phyloP scores from a whole-genome alignment of 176 grass and related monocot species.

The Oryza rufipogon region DNA sequence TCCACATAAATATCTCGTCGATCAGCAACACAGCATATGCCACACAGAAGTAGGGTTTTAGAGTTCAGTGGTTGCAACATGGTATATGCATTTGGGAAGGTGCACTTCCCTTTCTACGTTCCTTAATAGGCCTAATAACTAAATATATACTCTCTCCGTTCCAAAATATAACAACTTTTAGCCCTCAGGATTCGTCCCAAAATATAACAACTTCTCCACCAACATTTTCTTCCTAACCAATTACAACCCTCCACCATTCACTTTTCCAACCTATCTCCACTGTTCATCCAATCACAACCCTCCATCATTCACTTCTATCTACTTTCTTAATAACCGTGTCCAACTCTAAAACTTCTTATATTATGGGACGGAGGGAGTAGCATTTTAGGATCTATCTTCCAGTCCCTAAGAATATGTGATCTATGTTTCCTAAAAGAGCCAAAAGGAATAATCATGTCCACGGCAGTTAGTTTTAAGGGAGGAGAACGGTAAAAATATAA shows the following conservation, averaged over 20 bases:
- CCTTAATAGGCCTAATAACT: neutral
- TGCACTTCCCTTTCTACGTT: neutral
- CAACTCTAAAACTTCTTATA: neutral
- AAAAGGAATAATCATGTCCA: neutral
- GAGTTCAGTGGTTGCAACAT: neutral
- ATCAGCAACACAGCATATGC: neutral
- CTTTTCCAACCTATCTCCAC: no score
- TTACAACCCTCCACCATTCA: no score
- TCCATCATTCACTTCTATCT: no score
- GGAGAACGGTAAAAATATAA: neutral
- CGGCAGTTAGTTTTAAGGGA: neutral
- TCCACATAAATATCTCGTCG: neutral
- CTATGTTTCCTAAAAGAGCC: slow-evolving; percentile 28
- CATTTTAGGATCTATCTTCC: neutral
- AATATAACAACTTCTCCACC: no score
- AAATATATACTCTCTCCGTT: neutral
- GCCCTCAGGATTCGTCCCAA: no score
- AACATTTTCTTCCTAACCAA: no score
- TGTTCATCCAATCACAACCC: no score
- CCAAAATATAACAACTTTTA: no score
- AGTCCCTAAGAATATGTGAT: neutral
- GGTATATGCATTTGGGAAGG: slow-evolving; percentile 22
- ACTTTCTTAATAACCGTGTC: no score
- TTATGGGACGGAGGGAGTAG: no score
- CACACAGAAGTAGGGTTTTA: neutral